These are phyloP conservation scores for Cinnamomum chago DNA, from an alignment of 164 flowering plant genomes.

Conservation along the genomic window DNA sequence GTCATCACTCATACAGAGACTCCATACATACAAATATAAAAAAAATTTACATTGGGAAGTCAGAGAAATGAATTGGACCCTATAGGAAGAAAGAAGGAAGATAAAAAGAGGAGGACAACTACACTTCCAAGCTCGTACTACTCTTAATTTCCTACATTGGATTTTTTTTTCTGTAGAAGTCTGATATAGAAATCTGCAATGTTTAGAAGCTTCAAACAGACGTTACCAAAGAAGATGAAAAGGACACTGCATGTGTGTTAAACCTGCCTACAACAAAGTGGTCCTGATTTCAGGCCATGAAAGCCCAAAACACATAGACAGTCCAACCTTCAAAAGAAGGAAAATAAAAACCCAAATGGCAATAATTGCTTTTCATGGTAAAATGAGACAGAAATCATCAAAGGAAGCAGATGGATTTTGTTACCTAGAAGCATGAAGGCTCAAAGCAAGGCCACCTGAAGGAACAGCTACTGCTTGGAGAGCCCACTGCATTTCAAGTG, in stretches of 20 bases:
- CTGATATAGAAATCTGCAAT: constrained; percentile 11
- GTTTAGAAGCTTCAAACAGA: constrained; percentile 22
- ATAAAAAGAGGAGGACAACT: background rate
- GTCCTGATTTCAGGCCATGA: constrained; percentile 27
- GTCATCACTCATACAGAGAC: background rate
- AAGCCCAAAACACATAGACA: constrained; percentile 7
- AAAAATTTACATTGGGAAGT: background rate
- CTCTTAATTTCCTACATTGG: background rate
- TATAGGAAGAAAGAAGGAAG: background rate
- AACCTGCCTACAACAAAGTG: constrained; percentile 24
- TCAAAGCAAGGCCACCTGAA: constrained; percentile 66
- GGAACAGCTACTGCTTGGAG: constrained; percentile 84
- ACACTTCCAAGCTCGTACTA: background rate
- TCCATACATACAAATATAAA: constrained; percentile 3
- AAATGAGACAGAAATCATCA: background rate
- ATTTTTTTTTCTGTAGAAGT: background rate
- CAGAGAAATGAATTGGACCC: background rate
- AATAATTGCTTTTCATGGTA: background rate
- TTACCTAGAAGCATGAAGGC: constrained; percentile 76
- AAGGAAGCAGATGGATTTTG: background rate
- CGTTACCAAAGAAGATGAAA: constrained; percentile 29
- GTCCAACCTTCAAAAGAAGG: background rate
- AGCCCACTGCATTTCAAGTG: constrained; percentile 70
- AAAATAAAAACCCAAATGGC: background rate
- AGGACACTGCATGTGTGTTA: constrained; percentile 22